Base-by-base conservation (phyloP, 352 stramenopile genomes). In the Phytophthora hybrid region DNA sequence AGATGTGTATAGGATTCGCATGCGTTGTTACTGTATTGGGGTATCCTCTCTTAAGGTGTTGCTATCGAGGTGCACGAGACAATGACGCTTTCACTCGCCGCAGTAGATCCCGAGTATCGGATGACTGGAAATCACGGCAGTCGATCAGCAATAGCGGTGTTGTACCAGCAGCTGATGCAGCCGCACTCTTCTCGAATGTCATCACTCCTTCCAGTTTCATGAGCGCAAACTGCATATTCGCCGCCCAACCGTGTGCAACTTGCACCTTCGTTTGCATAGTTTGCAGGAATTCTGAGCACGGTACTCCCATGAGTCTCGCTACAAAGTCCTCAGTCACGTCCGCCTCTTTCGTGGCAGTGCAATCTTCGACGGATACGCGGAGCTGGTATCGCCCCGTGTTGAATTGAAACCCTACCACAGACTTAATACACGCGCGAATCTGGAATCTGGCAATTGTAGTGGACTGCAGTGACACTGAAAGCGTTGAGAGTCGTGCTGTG, bases 151-250 rank as follows among this genome's bases (percentile, higher is more conserved):
- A 86, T 39, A 89, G 71, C 37, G 71, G 81, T 61, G 34, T 71
- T 75, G 79, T 52, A 55, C 60, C 55, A 32, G 68, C 39, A 74
- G 69, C 19, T 9, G 46, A n/a, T 51, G 54, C 55, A 8, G 39
- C 56, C 8, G 49, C 32, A 16, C 55, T 23, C 29, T 55, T 61
- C n/a, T 76, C 80, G 66, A 90, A 86, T 14, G 68, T 79, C 88
- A 96, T 93, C 41, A 94, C 72, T 21, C 89, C 89, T 65, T 96
- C 85, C 63, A 96, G 80, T 16, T 80, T 93, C 86, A 93, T 93
- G 23, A 96, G 83, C 57, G 75, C 71, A 65, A 94, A 88, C 57
- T 96, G 89, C 89, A 96, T 96, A 29, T 76, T 81, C 21, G 88
- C 84, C 0, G 87, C 88, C 81, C 88, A 93, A 14, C 67, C 51